phyloP scores from a whole-genome alignment of 2,329 filamentous ascomycete genomes.

The Nemania abortiva region DNA sequence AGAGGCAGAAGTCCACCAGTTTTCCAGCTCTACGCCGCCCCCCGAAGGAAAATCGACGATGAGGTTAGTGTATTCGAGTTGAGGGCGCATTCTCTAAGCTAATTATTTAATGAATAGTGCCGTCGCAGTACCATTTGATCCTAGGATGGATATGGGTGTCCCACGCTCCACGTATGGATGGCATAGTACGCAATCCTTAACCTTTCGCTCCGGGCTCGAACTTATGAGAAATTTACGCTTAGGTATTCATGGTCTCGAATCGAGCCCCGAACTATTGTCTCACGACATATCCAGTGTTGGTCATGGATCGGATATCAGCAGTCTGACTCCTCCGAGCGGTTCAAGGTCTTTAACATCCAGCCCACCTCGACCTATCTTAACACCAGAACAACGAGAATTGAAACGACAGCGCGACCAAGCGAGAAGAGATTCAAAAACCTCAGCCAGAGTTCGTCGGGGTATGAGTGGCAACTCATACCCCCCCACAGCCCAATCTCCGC shows the following conservation, averaged over 20 bases:
- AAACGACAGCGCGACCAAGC: slow-evolving; percentile 71
- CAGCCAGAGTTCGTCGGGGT: slow-evolving; percentile 63
- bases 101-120: slow-evolving; percentile 53
- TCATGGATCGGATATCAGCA: slow-evolving; percentile 61
- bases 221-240: slow-evolving; percentile 22
- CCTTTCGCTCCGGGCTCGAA: neutral
- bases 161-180: slow-evolving; percentile 63
- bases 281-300: slow-evolving; percentile 62
- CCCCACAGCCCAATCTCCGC: slow-evolving; percentile 55
- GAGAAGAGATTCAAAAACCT: slow-evolving; percentile 68
- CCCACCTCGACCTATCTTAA: slow-evolving; percentile 66
- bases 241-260: slow-evolving; percentile 52
- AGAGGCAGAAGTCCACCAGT: slow-evolving; percentile 51
- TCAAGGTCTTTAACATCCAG: slow-evolving; percentile 69
- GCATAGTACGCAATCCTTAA: slow-evolving; percentile 52
- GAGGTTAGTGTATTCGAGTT: slow-evolving; percentile 50
- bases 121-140: slow-evolving; percentile 63
- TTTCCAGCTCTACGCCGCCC: slow-evolving; percentile 39
- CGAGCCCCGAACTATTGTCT: slow-evolving; percentile 55
- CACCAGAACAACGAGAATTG: slow-evolving; percentile 70
- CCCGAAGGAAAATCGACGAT: slow-evolving; percentile 49
- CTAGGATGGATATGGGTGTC: slow-evolving; percentile 64
- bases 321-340: slow-evolving; percentile 61
- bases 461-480: slow-evolving; percentile 59
- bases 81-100: slow-evolving; percentile 24